Base-by-base conservation (phyloP, 2,329 filamentous ascomycete species). In the Pseudogymnoascus sp. region DNA sequence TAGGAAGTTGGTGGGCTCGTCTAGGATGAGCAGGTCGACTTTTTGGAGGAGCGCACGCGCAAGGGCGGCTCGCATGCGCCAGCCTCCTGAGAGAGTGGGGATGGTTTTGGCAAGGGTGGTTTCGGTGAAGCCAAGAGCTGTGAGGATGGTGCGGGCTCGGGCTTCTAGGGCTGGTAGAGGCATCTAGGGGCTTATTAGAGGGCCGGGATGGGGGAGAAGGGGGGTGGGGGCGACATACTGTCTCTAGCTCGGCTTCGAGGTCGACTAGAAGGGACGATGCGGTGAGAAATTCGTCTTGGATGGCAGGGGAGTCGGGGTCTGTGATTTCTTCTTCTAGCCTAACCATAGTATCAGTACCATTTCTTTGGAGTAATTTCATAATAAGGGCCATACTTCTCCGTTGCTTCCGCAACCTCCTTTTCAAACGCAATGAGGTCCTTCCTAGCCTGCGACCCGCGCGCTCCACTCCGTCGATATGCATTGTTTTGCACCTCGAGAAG, bases 1-100 rank as follows among this genome's bases (percentile, higher is more conserved):
- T 1, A 95, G 80, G 70, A 90, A 95, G 70, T 95, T 95, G 35
- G 90, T 95, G 0, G 91, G 91, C 71, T 95, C 90, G 71, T 95
- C 90, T 1, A 95, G 82, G 59, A 95, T 86, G 62, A 95, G 78
- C 2, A 95, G 84, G 66, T 95, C 90, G 0, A 86, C 83, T 6
- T 87, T 83, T 64, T 92, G 87, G 1, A 90, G 81, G 3, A 95
- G 78, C 0, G 84, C 83, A 2, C 78, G 77, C 2, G 87, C 86
- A 0, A 90, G 78, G 62, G 84, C 78, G 29, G 83, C 84, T 8
- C 88, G 82, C 84, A 89, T 90, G 63, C 79, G 82, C 87, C 87
- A 90, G 1, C 88, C 91, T 5, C 91, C 90, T 0, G 90, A 94
- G 1, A 95, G 77, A 36, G 83, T 84, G 0, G 78, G 77, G 10